Conservation (phyloP, 441 rosid species). For the Adansonia rubrostipa region DNA sequence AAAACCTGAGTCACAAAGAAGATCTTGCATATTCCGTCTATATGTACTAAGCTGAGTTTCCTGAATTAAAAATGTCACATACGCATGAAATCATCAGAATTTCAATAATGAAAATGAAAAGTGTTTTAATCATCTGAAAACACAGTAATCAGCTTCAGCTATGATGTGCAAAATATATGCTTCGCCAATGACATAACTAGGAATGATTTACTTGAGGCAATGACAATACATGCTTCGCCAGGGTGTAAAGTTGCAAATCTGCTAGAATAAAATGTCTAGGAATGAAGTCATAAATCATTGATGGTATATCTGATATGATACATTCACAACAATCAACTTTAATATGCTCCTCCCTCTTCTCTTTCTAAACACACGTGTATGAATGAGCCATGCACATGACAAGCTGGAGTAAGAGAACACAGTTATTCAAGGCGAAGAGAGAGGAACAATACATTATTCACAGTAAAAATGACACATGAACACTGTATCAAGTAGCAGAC, state of each 20-base stretch:
- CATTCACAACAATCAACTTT: conserved; percentile 1
- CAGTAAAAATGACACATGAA: conserved; percentile 3
- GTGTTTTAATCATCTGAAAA: conserved; percentile 9
- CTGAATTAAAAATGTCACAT: conserved; percentile 55
- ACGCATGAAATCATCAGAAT: conserved; percentile 17
- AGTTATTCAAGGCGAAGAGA: not conserved
- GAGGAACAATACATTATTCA: conserved; percentile 7
- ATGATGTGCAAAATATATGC: not conserved
- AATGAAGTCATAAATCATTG: conserved; percentile 8
- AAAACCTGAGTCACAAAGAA: conserved; percentile 94
- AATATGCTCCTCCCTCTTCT: conserved; percentile 19
- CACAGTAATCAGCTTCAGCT: conserved; percentile 17
- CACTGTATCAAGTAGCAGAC: not conserved
- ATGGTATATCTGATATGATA: not conserved
- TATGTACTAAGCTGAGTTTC: conserved; percentile 92
- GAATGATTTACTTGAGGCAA: conserved; percentile 11
- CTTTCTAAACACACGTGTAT: not conserved
- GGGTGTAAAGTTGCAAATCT: not conserved
- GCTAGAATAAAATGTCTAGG: not conserved
- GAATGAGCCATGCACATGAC: not conserved
- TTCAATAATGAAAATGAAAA: not conserved
- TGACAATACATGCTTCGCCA: not conserved
- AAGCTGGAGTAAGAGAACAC: conserved; percentile 5
- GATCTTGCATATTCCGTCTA: conserved; percentile 97
- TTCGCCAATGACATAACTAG: not conserved